Evolutionary conservation across 768 basidiomycete genomes (phyloP).

Genomic region (Phlebiopsis gigantea): DNA sequence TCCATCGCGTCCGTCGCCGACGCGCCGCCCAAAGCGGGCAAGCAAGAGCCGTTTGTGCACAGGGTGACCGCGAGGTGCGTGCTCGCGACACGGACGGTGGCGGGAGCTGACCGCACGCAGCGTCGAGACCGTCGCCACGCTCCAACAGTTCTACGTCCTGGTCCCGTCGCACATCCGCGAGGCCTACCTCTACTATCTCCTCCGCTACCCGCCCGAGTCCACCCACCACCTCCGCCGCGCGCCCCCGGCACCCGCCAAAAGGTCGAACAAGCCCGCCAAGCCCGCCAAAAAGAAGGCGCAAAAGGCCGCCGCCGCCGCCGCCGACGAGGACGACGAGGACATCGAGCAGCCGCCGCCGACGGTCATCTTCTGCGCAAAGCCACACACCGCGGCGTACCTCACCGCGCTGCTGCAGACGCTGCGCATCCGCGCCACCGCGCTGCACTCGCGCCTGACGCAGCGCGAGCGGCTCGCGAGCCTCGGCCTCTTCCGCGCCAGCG

Average conservation of each 20-base stretch:
- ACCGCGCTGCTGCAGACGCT: slow-evolving; percentile 73
- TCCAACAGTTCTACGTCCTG: slow-evolving; percentile 87
- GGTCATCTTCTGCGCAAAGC: slow-evolving; percentile 87
- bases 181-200: slow-evolving; percentile 76
- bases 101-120: slow-evolving; percentile 33
- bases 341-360: slow-evolving; percentile 85
- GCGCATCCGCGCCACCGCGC: slow-evolving; percentile 76
- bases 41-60: slow-evolving; percentile 83
- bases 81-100: neutral
- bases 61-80: slow-evolving; percentile 69
- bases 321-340: slow-evolving; percentile 40
- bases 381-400: slow-evolving; percentile 88
- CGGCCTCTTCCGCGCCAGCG: slow-evolving; percentile 77
- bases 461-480: slow-evolving; percentile 81
- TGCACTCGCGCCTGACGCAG: slow-evolving; percentile 93
- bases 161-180: slow-evolving; percentile 95
- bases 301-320: slow-evolving; percentile 18
- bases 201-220: slow-evolving; percentile 83
- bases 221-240: slow-evolving; percentile 63
- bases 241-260: slow-evolving; percentile 46
- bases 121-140: slow-evolving; percentile 81
- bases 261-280: slow-evolving; percentile 23
- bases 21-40: slow-evolving; percentile 72
- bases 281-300: slow-evolving; percentile 25
- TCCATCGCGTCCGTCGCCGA: slow-evolving; percentile 76